Conservation (phyloP, 371 early-diverging fungal species). For the Mucor velutinosus region DNA sequence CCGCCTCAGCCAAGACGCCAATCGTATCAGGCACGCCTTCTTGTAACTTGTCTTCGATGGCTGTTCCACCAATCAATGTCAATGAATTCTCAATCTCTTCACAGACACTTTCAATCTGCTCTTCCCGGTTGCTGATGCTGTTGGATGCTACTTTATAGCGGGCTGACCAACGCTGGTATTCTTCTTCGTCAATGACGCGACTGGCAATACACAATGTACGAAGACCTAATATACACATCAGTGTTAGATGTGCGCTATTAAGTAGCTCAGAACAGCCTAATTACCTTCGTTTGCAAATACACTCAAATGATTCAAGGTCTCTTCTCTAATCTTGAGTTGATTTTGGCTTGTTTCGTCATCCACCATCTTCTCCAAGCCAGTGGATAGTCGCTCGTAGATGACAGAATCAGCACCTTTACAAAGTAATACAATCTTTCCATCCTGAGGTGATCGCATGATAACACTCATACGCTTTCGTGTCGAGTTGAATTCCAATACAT, state of each 20-base stretch:
- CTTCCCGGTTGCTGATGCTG: conserved; percentile 79
- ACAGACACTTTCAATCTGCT: conserved; percentile 79
- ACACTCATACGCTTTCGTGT: conserved; percentile 90
- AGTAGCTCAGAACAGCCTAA: background rate
- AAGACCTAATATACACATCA: conserved; percentile 61
- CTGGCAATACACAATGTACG: conserved; percentile 90
- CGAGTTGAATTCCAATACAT: conserved; percentile 88
- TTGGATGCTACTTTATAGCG: conserved; percentile 81
- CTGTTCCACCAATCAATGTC: conserved; percentile 81
- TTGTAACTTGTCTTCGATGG: conserved; percentile 94
- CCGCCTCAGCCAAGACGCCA: conserved; percentile 82
- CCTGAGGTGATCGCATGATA: conserved; percentile 67
- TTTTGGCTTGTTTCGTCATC: conserved; percentile 51
- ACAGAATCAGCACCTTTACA: conserved; percentile 85
- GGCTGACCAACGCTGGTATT: conserved; percentile 79
- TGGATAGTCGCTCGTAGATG: conserved; percentile 63
- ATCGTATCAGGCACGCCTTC: conserved; percentile 95
- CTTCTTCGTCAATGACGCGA: conserved; percentile 72
- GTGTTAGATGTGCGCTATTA: background rate
- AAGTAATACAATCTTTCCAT: conserved; percentile 69
- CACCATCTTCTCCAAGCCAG: conserved; percentile 16
- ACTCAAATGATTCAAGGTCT: conserved; percentile 45
- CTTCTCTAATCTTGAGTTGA: conserved; percentile 48
- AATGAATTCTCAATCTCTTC: conserved; percentile 80
- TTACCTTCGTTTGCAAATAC: conserved; percentile 84